These are phyloP conservation scores for Pseudogymnoascus sp. DNA, from an alignment of 2,329 filamentous ascomycete species.

Conservation along the genomic window DNA sequence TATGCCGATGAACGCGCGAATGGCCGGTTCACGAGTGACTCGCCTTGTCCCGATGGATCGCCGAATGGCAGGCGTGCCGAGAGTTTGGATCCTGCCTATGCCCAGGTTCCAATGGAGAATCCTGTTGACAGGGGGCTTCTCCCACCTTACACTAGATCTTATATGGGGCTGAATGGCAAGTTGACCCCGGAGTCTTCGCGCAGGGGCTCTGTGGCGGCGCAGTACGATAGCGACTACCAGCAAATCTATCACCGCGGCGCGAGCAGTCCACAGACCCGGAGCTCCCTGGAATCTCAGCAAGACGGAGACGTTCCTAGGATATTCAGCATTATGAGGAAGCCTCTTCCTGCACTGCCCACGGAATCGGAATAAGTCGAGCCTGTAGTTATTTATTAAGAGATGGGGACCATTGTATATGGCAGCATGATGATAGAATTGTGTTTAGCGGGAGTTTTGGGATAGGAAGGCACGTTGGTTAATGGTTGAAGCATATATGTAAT, in stretches of 20 bases:
- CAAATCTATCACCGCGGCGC: background rate
- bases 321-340: constrained; percentile 32
- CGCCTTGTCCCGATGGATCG: background rate
- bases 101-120: background rate
- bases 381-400: background rate
- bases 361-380: background rate
- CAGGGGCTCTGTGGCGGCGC: background rate
- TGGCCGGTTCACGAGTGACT: background rate
- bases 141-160: background rate
- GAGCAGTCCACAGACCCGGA: background rate
- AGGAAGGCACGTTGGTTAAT: background rate
- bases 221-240: constrained; percentile 6
- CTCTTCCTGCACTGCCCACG: constrained; percentile 35
- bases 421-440: constrained; percentile 1
- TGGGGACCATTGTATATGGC: background rate
- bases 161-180: constrained; percentile 1
- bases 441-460: background rate
- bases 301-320: background rate
- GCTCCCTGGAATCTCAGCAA: constrained; percentile 1
- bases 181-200: background rate
- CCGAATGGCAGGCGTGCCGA: background rate
- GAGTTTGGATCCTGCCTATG: background rate
- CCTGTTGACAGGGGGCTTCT: background rate
- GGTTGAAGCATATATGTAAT: background rate
- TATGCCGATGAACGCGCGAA: background rate